Evolutionary conservation across 441 rosid species (phyloP).

Genomic region (Pelargonium fulgidum): DNA sequence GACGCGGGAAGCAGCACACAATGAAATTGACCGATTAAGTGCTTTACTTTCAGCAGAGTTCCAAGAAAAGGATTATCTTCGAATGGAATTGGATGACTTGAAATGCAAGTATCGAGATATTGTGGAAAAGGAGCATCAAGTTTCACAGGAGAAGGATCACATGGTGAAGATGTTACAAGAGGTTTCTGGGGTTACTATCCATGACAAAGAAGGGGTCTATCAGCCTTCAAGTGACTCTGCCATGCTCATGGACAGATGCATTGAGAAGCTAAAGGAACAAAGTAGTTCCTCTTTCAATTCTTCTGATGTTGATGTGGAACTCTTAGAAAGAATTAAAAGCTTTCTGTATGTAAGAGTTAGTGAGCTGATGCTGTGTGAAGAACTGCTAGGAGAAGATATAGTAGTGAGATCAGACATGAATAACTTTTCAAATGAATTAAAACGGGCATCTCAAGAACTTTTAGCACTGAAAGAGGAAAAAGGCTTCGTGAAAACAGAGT

Average conservation of each 20-base stretch:
- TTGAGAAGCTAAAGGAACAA: constrained; percentile 49
- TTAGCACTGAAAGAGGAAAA: constrained; percentile 25
- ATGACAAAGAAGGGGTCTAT: constrained; percentile 28
- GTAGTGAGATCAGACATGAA: constrained; percentile 38
- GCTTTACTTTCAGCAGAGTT: constrained; percentile 47
- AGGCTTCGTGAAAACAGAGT: not conserved
- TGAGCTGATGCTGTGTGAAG: constrained; percentile 57
- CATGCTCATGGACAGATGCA: constrained; percentile 46
- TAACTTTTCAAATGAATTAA: constrained; percentile 37
- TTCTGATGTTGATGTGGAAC: constrained; percentile 33
- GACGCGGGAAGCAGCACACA: constrained; percentile 35
- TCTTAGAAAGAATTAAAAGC: constrained; percentile 52
- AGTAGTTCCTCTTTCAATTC: constrained; percentile 28
- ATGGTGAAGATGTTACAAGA: constrained; percentile 47
- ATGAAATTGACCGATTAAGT: constrained; percentile 50
- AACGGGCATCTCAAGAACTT: constrained; percentile 38
- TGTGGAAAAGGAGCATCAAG: constrained; percentile 36
- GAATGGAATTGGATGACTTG: constrained; percentile 42
- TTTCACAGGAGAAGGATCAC: constrained; percentile 52
- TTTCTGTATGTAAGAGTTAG: constrained; percentile 57
- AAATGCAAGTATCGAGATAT: constrained; percentile 35
- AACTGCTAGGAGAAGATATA: constrained; percentile 56
- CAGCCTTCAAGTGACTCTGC: constrained; percentile 35
- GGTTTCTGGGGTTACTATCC: constrained; percentile 44
- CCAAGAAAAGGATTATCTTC: constrained; percentile 58